A percentile compares a stretch with the other conserved stretches of the same genome.
Conservation (phyloP, 257 asterid species). For the Solanum stenotomum region DNA sequence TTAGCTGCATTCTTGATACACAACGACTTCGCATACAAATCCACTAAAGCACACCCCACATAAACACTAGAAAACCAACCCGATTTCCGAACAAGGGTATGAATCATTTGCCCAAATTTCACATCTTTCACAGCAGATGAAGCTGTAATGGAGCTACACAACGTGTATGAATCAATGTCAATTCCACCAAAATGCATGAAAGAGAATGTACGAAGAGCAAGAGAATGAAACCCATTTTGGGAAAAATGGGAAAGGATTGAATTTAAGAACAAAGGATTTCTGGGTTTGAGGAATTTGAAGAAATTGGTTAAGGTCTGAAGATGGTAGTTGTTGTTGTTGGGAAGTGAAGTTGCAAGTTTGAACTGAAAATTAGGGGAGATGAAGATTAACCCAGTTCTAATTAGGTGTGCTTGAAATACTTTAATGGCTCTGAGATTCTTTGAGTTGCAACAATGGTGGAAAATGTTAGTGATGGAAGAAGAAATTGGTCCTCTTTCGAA, state of each 20-base stretch:
- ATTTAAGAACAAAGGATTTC: slow-evolving; percentile 17
- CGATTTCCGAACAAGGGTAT: slow-evolving; percentile 39
- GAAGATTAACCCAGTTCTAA: neutral
- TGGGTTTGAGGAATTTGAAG: slow-evolving; percentile 40
- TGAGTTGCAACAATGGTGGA: neutral
- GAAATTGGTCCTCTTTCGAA: neutral
- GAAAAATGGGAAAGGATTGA: slow-evolving; percentile 58
- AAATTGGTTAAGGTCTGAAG: slow-evolving; percentile 21
- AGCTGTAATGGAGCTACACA: slow-evolving; percentile 46
- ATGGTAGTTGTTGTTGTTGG: slow-evolving; percentile 3
- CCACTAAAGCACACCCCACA: slow-evolving; percentile 71
- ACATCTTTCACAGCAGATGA: slow-evolving; percentile 22
- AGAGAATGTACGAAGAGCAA: slow-evolving; percentile 48
- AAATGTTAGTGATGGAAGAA: neutral
- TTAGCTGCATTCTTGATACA: slow-evolving; percentile 31
- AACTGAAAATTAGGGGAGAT: slow-evolving; percentile 38
- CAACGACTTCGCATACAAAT: slow-evolving; percentile 29
- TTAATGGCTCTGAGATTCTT: slow-evolving; percentile 3
- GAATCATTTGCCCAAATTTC: slow-evolving; percentile 36
- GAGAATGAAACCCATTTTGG: slow-evolving; percentile 33
- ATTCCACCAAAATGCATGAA: slow-evolving; percentile 59
- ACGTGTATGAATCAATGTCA: slow-evolving; percentile 41
- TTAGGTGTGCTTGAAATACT: slow-evolving; percentile 1
- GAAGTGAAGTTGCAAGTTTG: slow-evolving; percentile 15
- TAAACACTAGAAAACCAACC: slow-evolving; percentile 54